Percentiles rank a stretch among this genome's conserved stretches.
Evolutionary conservation across 164 flowering plant species (phyloP).

Genomic region (Vitis cinerea): DNA sequence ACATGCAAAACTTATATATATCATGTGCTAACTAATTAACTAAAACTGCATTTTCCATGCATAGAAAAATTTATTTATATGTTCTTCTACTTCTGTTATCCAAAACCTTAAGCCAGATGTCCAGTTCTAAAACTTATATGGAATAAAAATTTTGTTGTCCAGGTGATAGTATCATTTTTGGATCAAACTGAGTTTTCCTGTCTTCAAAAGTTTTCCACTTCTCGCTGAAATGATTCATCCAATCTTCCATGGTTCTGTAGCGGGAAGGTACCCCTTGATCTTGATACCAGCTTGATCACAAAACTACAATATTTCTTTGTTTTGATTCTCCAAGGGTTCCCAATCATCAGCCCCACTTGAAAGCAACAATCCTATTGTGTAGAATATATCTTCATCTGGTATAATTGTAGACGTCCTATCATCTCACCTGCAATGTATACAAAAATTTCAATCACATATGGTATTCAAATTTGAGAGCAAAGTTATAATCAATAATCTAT

Average conservation of each 20-base stretch:
- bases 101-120: too few relatives aligned
- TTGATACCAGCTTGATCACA: constrained; percentile 50
- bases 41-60: too few relatives aligned
- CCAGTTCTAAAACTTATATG: not conserved
- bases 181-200: constrained; percentile 69
- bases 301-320: constrained; percentile 46
- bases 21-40: too few relatives aligned
- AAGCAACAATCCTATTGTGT: constrained; percentile 61
- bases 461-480: too few relatives aligned
- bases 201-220: constrained; percentile 62
- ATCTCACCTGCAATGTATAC: constrained; percentile 66
- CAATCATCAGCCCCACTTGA: constrained; percentile 42
- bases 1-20: too few relatives aligned
- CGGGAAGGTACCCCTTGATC: constrained; percentile 73
- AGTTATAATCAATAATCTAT: too few relatives aligned
- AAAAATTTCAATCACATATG: not conserved
- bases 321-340: constrained; percentile 46
- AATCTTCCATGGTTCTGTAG: constrained; percentile 42
- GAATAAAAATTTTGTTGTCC: constrained; percentile 70
- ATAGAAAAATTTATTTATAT: too few relatives aligned
- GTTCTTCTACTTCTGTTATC: too few relatives aligned
- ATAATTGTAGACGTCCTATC: constrained; percentile 57
- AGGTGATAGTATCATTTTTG: constrained; percentile 66
- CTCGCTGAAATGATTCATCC: constrained; percentile 70
- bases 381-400: constrained; percentile 83